Evolutionary conservation across 2,329 filamentous ascomycete species (phyloP).

Genomic region (Coleophoma crateriformis): DNA sequence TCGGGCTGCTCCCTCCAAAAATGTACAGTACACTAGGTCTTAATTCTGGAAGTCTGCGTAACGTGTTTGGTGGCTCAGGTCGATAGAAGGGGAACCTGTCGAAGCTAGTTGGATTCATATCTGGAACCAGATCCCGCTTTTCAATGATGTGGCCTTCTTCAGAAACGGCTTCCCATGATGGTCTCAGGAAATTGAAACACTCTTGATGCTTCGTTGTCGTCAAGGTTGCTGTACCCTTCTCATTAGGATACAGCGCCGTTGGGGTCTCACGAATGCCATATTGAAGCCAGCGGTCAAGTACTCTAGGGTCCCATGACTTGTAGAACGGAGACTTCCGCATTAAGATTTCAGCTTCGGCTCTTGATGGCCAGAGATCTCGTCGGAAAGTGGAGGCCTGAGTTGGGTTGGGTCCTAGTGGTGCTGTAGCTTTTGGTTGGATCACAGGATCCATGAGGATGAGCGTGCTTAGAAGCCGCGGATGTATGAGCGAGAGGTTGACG

Average conservation of each 20-base stretch:
- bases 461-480: slow-evolving; percentile 73
- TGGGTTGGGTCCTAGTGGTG: slow-evolving; percentile 29
- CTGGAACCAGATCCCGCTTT: slow-evolving; percentile 40
- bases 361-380: slow-evolving; percentile 78
- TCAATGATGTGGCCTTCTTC: slow-evolving; percentile 29
- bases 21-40: slow-evolving; percentile 65
- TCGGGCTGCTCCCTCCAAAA: slow-evolving; percentile 54
- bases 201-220: slow-evolving; percentile 85
- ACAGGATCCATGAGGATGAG: slow-evolving; percentile 83
- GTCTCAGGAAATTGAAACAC: slow-evolving; percentile 70
- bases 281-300: slow-evolving; percentile 66
- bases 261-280: slow-evolving; percentile 73
- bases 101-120: slow-evolving; percentile 15
- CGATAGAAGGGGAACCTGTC: slow-evolving; percentile 55
- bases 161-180: slow-evolving; percentile 39
- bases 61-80: slow-evolving; percentile 53
- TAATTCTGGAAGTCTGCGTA: slow-evolving; percentile 51
- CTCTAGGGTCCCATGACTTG: slow-evolving; percentile 73
- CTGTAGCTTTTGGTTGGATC: slow-evolving; percentile 48
- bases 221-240: slow-evolving; percentile 55
- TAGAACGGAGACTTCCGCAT: slow-evolving; percentile 74
- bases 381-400: slow-evolving; percentile 63
- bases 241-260: slow-evolving; percentile 49
- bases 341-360: slow-evolving; percentile 57
- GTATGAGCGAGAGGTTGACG: slow-evolving; percentile 64